Percentiles rank a stretch among this genome's conserved stretches.
phyloP scores from a whole-genome alignment of 139 green algal species.

The Pedinophyceae sp. region DNA sequence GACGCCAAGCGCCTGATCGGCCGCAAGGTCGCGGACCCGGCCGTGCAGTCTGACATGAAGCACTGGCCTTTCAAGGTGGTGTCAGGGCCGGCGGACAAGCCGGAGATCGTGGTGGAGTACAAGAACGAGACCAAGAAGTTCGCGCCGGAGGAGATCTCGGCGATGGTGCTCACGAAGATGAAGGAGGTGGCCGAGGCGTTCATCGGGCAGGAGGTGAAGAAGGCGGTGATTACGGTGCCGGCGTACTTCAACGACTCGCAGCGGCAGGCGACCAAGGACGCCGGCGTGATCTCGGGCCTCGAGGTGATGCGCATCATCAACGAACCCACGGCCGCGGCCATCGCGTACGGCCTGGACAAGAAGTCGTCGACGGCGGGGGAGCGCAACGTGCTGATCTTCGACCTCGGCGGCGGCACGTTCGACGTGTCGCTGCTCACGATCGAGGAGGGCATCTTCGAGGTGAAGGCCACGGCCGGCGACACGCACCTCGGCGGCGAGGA shows the following conservation, averaged over 20 bases:
- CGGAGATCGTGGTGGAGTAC: conserved; percentile 78
- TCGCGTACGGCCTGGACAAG: conserved; percentile 80
- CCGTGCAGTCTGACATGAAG: conserved; percentile 82
- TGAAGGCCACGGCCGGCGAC: conserved; percentile 94
- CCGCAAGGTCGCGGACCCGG: conserved; percentile 54
- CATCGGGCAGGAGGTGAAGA: conserved; percentile 57
- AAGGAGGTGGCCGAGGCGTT: conserved; percentile 78
- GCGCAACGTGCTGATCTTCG: conserved; percentile 70
- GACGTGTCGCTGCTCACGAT: conserved; percentile 98
- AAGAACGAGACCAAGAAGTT: conserved; percentile 89
- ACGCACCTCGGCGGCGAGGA: conserved; percentile 96
- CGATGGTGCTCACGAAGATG: conserved; percentile 97
- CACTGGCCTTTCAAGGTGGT: conserved; percentile 72
- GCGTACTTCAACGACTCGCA: conserved; percentile 99
- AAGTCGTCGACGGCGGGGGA: conserved; percentile 19
- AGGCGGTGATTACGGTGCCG: conserved; percentile 50
- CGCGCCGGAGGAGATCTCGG: conserved; percentile 83
- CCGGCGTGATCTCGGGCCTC: conserved; percentile 80
- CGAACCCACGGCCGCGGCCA: conserved; percentile 86
- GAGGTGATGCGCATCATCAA: conserved; percentile 96
- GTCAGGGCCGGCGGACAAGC: conserved; percentile 62
- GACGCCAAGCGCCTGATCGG: conserved; percentile 96
- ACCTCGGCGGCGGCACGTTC: conserved; percentile 91
- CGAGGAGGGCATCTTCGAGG: conserved; percentile 97
- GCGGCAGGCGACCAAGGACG: conserved; percentile 95